phyloP scores from a whole-genome alignment of 495 filamentous ascomycete genomes.

The Aspergillus conjunctus region DNA sequence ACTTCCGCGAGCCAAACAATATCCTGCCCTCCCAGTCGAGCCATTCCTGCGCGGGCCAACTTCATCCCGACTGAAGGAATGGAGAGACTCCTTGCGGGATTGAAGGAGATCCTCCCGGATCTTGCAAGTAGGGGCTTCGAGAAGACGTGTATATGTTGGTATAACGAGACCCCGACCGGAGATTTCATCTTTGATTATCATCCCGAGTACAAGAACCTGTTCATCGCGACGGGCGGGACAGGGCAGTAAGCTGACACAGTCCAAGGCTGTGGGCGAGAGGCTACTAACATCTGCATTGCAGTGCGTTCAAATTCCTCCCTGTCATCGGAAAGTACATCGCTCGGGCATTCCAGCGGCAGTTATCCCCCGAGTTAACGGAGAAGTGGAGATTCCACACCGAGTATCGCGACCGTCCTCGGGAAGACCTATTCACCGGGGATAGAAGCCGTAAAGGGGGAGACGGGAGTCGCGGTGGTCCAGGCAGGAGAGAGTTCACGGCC shows the following conservation, averaged over 20 bases:
- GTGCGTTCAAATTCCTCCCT: conserved; percentile 52
- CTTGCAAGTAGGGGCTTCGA: conserved; percentile 61
- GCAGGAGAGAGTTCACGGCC: conserved; percentile 31
- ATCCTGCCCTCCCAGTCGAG: conserved; percentile 28
- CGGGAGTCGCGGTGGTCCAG: conserved; percentile 37
- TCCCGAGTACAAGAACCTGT: conserved; percentile 62
- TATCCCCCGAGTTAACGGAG: conserved; percentile 34
- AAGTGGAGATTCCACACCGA: conserved; percentile 42
- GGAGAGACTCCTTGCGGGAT: conserved; percentile 53
- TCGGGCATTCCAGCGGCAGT: conserved; percentile 39
- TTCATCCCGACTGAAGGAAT: conserved; percentile 41
- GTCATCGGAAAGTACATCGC: conserved; percentile 48
- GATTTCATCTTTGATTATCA: conserved; percentile 78
- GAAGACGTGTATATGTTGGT: conserved; percentile 74
- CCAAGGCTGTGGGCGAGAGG: not conserved
- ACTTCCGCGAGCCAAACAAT: conserved; percentile 13
- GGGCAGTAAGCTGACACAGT: conserved; percentile 55
- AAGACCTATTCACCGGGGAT: conserved; percentile 31
- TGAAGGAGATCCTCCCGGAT: conserved; percentile 60
- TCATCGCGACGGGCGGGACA: conserved; percentile 76
- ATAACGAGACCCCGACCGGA: conserved; percentile 71
- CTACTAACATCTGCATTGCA: conserved; percentile 12
- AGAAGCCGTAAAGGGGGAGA: conserved; percentile 21
- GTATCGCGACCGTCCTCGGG: conserved; percentile 27
- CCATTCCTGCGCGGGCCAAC: conserved; percentile 31